Evolutionary conservation across 2,329 filamentous ascomycete species (phyloP), one percentile per base, ranked within the genome.

Genomic region (Colletotrichum simmondsii): DNA sequence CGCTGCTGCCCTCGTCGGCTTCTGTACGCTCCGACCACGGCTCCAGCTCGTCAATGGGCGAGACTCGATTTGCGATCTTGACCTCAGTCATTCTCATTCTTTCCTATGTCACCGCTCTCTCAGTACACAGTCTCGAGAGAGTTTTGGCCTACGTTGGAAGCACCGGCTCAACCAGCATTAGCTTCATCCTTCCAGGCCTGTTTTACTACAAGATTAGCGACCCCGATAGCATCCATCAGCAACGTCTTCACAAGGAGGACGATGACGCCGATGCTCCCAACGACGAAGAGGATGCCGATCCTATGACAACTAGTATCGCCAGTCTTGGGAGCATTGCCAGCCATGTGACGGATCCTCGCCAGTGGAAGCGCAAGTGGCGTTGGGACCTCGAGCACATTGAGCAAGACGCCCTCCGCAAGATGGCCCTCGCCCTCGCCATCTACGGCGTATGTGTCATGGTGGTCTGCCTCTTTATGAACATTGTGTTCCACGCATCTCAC

Each of bases 151-250:
- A 98, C 77, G 97, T 99, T 12, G 97, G 97, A 49, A 95, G 93
- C 77, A 99, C 97, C 0, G 97, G 97, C 65, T 96, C 93, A 64
- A 99, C 97, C 0, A 95, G 94, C 74, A 99, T 99, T 78, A 97
- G 94, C 74, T 99, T 99, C 81, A 98, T 99, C 76, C 88, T 99
- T 0, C 97, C 97, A 0, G 97, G 97, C 0, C 84, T 99, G 4
- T 99, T 99, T 82, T 99, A 98, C 83, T 99, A 98, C 85, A 98
- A 98, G 83, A 98, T 99, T 73, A 97, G 95, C 14, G 92, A 94
- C 28, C 97, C 97, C 0, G 93, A 98, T 68, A 96, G 94, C 57
- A 89, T 92, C 32, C 91, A 96, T 75, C 95, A 98, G 77, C 96
- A 98, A 80, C 91, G 93, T 16, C 86, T 98, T 11, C 86, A 95